Base-by-base conservation (phyloP, 1,284 basidiomycete genomes). In the Thecaphora frezii region DNA sequence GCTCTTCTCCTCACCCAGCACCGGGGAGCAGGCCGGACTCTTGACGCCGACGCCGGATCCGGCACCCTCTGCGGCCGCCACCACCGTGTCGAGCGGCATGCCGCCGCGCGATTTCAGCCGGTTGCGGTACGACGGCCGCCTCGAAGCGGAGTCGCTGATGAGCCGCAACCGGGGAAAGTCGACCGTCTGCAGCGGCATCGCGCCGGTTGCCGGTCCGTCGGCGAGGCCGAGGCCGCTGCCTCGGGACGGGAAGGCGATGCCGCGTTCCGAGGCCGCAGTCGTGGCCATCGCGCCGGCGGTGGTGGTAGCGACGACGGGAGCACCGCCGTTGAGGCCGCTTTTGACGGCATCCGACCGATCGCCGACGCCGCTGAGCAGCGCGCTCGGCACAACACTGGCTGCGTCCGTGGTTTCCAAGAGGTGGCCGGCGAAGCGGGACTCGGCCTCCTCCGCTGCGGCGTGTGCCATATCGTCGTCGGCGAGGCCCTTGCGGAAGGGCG, bases 401-500 rank as follows among this genome's bases (percentile, higher is more conserved):
- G n/a, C n/a, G n/a, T n/a, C n/a, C n/a, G n/a, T n/a, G n/a, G n/a
- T n/a, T n/a, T n/a, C n/a, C n/a, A n/a, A n/a, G n/a, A 36, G 7
- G 16, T 14, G 33, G 4, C 13, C 33, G 33, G 18, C 13, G 3
- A 12, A 14, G 13, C 16, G 5, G 10, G 33, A 36, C 7, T 14
- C 13, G 33, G 33, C 33, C 14, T 50, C 58, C 14, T 68, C 66
- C 2, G 59, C 58, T 46, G 64, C 54, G 2, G 30, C 58, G 1
- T 52, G 47, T 2, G 50, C 50, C 5, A 62, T 44, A 38, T 69
- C 69, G 24, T 74, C 71, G 14, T 74, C 71, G 37, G 63, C 64
- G 46, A 67, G 57, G 5, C 58, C 67, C 41, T 67, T 69, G n/a
- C 71, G 60, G 40, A 74, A 74, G 13, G 71, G 71, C 13, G 70